phyloP scores from a whole-genome alignment of 352 stramenopile species.

The Phytopythium montanum region DNA sequence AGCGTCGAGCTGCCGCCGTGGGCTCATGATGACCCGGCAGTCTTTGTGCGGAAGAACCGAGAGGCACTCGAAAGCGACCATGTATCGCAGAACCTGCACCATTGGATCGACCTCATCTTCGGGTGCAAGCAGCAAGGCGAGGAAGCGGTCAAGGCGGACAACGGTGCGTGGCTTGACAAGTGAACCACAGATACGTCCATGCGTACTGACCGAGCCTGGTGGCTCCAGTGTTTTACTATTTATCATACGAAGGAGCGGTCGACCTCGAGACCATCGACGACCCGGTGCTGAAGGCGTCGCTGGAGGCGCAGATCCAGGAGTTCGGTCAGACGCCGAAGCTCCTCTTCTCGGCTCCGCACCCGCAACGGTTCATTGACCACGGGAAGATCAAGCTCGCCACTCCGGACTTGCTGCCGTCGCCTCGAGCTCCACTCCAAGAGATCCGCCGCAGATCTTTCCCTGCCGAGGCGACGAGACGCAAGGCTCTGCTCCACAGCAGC shows the following conservation, averaged over 20 bases:
- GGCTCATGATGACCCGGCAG: constrained; percentile 81
- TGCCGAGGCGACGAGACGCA: not conserved
- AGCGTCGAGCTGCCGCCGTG: constrained; percentile 94
- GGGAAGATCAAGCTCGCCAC: constrained; percentile 47
- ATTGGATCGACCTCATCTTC: constrained; percentile 99
- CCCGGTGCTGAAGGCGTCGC: constrained; percentile 88
- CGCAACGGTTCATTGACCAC: constrained; percentile 41
- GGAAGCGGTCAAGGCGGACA: constrained; percentile 82
- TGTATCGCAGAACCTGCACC: constrained; percentile 92
- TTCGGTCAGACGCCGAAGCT: constrained; percentile 89
- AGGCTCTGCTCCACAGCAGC: constrained; percentile 8
- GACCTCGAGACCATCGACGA: constrained; percentile 84
- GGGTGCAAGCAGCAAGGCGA: constrained; percentile 95
- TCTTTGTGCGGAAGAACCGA: constrained; percentile 93
- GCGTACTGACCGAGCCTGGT: not conserved
- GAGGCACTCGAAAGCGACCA: constrained; percentile 96
- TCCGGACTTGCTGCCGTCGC: constrained; percentile 44
- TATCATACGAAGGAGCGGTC: constrained; percentile 86
- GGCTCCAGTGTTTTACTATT: constrained; percentile 86
- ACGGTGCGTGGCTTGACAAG: constrained; percentile 31
- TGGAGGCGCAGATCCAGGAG: constrained; percentile 92
- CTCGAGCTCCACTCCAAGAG: constrained; percentile 18
- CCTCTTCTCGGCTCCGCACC: constrained; percentile 73
- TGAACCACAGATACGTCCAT: constrained; percentile 7
- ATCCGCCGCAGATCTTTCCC: constrained; percentile 19